Evolutionary conservation across 2,329 filamentous ascomycete genomes (phyloP).

Genomic region (Colletotrichum godetiae): DNA sequence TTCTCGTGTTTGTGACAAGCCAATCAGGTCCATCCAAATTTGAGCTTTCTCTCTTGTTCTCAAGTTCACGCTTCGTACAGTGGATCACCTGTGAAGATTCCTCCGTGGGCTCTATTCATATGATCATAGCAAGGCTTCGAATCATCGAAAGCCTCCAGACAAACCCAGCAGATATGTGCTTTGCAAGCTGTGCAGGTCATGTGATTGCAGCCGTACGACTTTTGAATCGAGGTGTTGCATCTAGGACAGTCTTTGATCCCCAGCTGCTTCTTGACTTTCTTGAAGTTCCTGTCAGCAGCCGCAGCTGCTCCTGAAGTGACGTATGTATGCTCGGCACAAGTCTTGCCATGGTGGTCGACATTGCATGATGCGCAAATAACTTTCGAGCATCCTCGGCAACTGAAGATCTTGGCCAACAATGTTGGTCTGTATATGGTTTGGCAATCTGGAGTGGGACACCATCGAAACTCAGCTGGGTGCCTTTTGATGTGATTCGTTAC

Average conservation of each 20-base stretch:
- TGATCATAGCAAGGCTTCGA: constrained; percentile 40
- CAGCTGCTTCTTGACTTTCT: constrained; percentile 45
- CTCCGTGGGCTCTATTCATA: constrained; percentile 39
- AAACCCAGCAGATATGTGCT: constrained; percentile 61
- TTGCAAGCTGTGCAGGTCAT: constrained; percentile 54
- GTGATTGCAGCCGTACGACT: constrained; percentile 58
- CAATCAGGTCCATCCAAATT: no score
- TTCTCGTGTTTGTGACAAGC: no score
- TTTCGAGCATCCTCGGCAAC: constrained; percentile 50
- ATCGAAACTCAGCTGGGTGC: constrained; percentile 45
- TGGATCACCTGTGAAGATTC: constrained; percentile 7
- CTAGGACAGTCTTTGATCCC: constrained; percentile 54
- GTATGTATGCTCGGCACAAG: constrained; percentile 48
- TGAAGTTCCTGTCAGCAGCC: constrained; percentile 42
- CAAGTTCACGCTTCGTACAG: background rate
- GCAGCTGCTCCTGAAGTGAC: constrained; percentile 39
- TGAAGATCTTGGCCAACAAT: constrained; percentile 33
- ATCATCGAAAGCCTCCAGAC: constrained; percentile 48
- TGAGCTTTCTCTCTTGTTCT: background rate
- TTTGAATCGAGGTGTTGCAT: constrained; percentile 54
- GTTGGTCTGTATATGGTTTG: constrained; percentile 51
- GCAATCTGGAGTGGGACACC: constrained; percentile 58
- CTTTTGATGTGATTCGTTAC: constrained; percentile 48
- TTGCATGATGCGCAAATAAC: constrained; percentile 50
- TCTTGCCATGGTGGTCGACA: constrained; percentile 45